Percentiles rank a stretch among this genome's conserved stretches.
Conservation (phyloP, 257 asterid genomes). For the Forsythia viridissima region DNA sequence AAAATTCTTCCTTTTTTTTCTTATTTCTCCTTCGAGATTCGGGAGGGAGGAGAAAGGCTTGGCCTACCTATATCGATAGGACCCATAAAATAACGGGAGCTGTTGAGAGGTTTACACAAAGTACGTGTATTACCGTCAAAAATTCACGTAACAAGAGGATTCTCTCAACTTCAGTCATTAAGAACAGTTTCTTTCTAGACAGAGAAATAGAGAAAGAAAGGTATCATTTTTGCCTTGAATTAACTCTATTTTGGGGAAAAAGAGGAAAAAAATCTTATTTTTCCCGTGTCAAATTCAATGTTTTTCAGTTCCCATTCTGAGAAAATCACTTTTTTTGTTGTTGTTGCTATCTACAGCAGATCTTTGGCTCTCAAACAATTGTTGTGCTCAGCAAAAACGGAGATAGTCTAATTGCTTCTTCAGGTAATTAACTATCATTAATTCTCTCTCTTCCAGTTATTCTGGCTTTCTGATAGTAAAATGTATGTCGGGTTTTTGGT, state of each 20-base stretch:
- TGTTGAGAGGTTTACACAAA: background rate
- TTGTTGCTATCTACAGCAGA: background rate
- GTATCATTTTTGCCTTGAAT: background rate
- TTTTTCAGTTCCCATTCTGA: background rate
- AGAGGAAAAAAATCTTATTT: background rate
- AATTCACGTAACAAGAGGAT: background rate
- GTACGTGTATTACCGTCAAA: background rate
- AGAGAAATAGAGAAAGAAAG: background rate
- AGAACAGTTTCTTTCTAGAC: background rate
- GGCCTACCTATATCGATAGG: too few relatives aligned
- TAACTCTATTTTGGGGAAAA: background rate
- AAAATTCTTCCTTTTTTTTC: too few relatives aligned
- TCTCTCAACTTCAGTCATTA: background rate
- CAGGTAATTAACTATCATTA: background rate
- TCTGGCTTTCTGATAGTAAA: background rate
- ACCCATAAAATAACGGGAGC: too few relatives aligned
- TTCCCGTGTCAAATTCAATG: background rate
- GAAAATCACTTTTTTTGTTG: background rate
- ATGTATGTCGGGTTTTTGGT: background rate
- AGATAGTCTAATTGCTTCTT: background rate
- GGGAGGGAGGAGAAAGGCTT: too few relatives aligned
- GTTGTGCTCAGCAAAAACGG: background rate
- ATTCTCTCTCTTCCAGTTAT: background rate
- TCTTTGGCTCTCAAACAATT: background rate
- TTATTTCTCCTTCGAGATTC: too few relatives aligned